phyloP scores from a whole-genome alignment of 225 moss, liverwort and hornwort species.

The Asterella californica region DNA sequence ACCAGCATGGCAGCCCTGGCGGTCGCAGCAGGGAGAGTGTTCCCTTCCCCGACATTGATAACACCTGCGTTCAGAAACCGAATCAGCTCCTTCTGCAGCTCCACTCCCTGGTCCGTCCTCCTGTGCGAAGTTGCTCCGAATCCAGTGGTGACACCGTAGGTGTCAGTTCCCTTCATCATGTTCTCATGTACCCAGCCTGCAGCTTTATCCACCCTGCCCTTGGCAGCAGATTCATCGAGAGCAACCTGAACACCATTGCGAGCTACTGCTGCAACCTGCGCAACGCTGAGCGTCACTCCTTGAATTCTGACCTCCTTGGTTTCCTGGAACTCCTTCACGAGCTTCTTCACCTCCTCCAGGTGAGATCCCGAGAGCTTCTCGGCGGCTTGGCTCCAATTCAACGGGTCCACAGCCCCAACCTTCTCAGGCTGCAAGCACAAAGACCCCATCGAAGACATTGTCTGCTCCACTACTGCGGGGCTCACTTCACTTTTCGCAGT shows the following conservation, averaged over 20 bases:
- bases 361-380: constrained; percentile 25
- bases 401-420: constrained; percentile 14
- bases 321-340: constrained; percentile 26
- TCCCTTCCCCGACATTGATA: constrained; percentile 26
- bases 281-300: constrained; percentile 26
- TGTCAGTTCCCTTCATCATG: constrained; percentile 40
- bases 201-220: constrained; percentile 26
- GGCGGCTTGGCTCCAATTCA: constrained; percentile 27
- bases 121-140: constrained; percentile 42
- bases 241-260: constrained; percentile 27
- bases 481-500: not conserved
- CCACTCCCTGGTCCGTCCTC: constrained; percentile 33
- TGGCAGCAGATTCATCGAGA: constrained; percentile 24
- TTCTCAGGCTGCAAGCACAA: constrained; percentile 32
- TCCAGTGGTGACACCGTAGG: no score
- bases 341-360: constrained; percentile 30
- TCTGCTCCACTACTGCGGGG: constrained; percentile 10
- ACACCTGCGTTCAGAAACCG: constrained; percentile 41
- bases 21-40: constrained; percentile 25
- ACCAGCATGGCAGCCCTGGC: constrained; percentile 38
- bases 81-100: constrained; percentile 38
- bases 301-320: constrained; percentile 35
- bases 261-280: constrained; percentile 39
- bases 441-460: not conserved
- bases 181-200: constrained; percentile 36